Evolutionary conservation across 331 rosid species (phyloP), one percentile per base, ranked within the genome.

Genomic region (Telfairia occidentalis): DNA sequence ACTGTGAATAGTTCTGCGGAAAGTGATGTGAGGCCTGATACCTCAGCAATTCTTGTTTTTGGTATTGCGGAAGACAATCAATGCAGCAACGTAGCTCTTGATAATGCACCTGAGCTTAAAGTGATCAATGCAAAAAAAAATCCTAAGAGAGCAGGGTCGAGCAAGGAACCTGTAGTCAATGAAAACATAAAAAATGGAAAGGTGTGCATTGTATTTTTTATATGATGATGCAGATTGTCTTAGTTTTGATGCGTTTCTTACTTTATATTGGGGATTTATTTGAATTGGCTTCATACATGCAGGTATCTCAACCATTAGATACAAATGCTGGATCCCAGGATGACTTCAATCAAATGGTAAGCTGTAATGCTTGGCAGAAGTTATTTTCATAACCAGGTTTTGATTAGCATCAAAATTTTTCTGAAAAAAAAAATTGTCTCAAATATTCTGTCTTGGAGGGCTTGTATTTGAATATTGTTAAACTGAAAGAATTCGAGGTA

Each of bases 291-390:
- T 69, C 12, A 67, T 84, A 57, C 71, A 32, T 75, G 28, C 83
- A 87, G 91, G 85, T 74, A 74, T 77, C 84, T 84, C 97, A 82
- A 76, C 77, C 78, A 61, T 89, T 85, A 78, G 90, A 74, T 77
- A 52, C 50, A 29, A 73, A 81, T 37, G 80, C 84, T 45, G 77
- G 80, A 58, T 54, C 35, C 6, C 86, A 82, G 75, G 92, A 85
- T 46, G 81, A 82, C 64, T 84, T 88, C 82, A 83, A 85, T 73
- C 86, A 83, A 45, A 61, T 85, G 95, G 96, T 92, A 87, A 76
- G 92, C 71, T 72, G 67, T 64, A 58, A 74, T 59, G 16, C 46
- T 57, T 57, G 10, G 26, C 61, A 43, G 35, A 35, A 58, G 28
- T 78, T 50, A 42, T 45, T 15, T 43, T 5, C 32, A 12, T 24